phyloP scores from a whole-genome alignment of 306 rosid genomes.

The Prunus mira region DNA sequence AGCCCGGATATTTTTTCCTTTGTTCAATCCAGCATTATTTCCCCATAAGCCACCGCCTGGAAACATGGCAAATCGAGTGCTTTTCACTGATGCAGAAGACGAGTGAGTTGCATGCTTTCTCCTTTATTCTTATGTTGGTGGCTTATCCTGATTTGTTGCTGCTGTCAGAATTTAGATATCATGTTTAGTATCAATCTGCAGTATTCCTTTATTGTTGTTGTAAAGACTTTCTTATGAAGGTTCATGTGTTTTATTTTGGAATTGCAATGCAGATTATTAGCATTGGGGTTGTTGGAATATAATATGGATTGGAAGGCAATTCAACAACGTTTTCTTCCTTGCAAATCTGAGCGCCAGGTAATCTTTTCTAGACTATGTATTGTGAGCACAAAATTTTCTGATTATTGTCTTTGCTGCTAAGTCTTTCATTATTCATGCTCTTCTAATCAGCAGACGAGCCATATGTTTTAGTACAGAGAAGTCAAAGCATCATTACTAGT shows the following conservation, averaged over 20 bases:
- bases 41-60: slow-evolving; percentile 86
- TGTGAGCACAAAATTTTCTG: slow-evolving; percentile 1
- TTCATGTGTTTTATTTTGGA: slow-evolving; percentile 19
- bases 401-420: neutral
- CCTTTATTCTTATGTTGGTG: slow-evolving; percentile 16
- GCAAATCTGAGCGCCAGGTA: slow-evolving; percentile 93
- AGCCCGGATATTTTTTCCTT: slow-evolving; percentile 60
- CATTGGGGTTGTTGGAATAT: slow-evolving; percentile 83
- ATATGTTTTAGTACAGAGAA: neutral
- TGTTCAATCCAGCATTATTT: slow-evolving; percentile 80
- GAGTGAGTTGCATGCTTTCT: slow-evolving; percentile 61
- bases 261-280: slow-evolving; percentile 60
- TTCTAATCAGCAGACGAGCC: neutral
- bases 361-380: slow-evolving; percentile 13
- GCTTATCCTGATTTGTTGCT: neutral
- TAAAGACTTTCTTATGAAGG: slow-evolving; percentile 11
- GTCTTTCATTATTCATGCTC: neutral
- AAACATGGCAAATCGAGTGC: slow-evolving; percentile 68
- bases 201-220: neutral
- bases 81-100: slow-evolving; percentile 93
- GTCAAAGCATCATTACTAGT: neutral
- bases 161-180: neutral
- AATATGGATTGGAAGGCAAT: slow-evolving; percentile 97
- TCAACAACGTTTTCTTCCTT: slow-evolving; percentile 88
- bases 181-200: neutral